Conservation (phyloP, 495 filamentous ascomycete species). For the Penicillium ochrochloron region DNA sequence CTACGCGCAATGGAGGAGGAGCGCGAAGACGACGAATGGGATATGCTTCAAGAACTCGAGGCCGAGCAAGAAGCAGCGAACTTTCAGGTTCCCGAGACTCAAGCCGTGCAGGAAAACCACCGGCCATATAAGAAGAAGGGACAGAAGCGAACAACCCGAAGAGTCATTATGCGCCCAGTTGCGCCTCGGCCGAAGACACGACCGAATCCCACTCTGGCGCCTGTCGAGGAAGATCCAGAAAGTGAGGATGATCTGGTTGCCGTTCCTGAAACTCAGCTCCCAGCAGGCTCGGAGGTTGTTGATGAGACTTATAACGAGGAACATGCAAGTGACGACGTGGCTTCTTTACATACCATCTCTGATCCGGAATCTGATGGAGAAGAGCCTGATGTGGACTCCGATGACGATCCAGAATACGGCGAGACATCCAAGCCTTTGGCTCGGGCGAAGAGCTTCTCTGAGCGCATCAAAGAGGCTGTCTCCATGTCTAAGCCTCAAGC, state of each 20-base stretch:
- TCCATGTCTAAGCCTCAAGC: constrained; percentile 33
- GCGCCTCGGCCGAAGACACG: constrained; percentile 41
- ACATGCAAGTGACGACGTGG: constrained; percentile 28
- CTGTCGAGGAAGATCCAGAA: constrained; percentile 32
- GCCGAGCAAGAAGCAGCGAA: constrained; percentile 47
- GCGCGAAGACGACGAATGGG: constrained; percentile 74
- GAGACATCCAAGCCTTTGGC: constrained; percentile 29
- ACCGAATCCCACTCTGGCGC: constrained; percentile 26
- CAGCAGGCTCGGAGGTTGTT: constrained; percentile 10
- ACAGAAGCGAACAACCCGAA: constrained; percentile 82
- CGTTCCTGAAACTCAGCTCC: constrained; percentile 44
- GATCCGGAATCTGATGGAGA: constrained; percentile 38
- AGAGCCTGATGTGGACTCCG: constrained; percentile 32
- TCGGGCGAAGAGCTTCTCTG: constrained; percentile 47
- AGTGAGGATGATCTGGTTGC: constrained; percentile 38
- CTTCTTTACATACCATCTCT: constrained; percentile 40
- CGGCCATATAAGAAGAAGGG: constrained; percentile 89
- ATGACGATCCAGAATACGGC: constrained; percentile 39
- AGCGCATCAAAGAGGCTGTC: constrained; percentile 52
- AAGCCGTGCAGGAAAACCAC: constrained; percentile 56
- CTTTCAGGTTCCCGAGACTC: constrained; percentile 66
- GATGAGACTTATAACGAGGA: constrained; percentile 18
- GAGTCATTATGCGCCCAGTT: constrained; percentile 72
- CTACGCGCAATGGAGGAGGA: constrained; percentile 83
- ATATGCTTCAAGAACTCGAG: constrained; percentile 82